Evolutionary conservation across 2,329 filamentous ascomycete species (phyloP).

Genomic region (Stagonosporopsis chrysanthemi): DNA sequence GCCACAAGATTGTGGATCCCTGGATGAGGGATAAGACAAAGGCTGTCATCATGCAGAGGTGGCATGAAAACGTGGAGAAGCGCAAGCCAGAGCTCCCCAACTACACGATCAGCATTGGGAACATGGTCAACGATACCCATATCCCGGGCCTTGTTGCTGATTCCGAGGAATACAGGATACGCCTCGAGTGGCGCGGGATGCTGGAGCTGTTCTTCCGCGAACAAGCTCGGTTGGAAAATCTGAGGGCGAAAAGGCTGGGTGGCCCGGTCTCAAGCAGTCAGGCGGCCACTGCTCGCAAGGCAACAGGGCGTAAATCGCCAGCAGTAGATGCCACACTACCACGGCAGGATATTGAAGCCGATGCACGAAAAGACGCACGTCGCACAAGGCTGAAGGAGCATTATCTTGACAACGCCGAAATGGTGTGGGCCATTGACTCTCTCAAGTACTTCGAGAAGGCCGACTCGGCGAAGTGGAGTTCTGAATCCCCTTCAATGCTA

Average conservation of each 20-base stretch:
- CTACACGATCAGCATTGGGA: conserved; percentile 40
- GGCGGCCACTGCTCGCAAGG: not conserved
- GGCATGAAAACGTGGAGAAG: conserved; percentile 35
- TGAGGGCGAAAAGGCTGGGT: conserved; percentile 19
- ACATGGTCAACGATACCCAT: conserved; percentile 44
- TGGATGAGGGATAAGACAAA: conserved; percentile 3
- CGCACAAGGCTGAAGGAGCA: conserved; percentile 33
- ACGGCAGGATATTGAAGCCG: conserved; percentile 20
- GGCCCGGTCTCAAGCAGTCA: not conserved
- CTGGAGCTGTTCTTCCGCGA: conserved; percentile 45
- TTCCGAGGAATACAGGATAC: conserved; percentile 28
- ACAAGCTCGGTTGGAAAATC: conserved; percentile 22
- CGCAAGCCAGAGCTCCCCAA: conserved; percentile 41
- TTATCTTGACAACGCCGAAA: conserved; percentile 35
- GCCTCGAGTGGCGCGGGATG: conserved; percentile 40
- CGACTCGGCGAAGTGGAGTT: conserved; percentile 20
- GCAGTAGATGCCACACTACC: conserved; percentile 8
- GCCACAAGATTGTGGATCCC: conserved; percentile 8
- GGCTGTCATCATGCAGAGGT: conserved; percentile 29
- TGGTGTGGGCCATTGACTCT: conserved; percentile 42
- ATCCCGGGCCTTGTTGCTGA: conserved; percentile 36
- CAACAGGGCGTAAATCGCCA: conserved; percentile 25
- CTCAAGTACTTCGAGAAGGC: conserved; percentile 35
- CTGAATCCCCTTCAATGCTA: conserved; percentile 22
- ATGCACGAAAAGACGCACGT: conserved; percentile 34